A percentile compares a stretch with the other conserved stretches of the same genome.
phyloP scores from a whole-genome alignment of 148 eudicot species.

The Rhododendron simsii region DNA sequence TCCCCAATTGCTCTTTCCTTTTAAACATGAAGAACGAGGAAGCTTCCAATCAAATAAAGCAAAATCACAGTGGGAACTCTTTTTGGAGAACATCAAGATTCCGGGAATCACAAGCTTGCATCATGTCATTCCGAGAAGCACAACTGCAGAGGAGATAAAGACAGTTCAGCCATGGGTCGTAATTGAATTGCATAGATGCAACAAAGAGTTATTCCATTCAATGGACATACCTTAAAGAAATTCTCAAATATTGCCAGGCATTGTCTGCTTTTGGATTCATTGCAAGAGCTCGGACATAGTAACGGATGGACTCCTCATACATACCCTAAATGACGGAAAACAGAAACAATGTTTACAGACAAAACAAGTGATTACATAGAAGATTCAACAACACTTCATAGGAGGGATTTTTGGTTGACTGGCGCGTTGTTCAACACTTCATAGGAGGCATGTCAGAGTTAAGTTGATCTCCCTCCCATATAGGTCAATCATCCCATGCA shows the following conservation, averaged over 20 bases:
- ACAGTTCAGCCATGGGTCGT: not conserved
- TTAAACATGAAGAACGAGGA: too few species aligned
- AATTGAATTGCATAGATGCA: not conserved
- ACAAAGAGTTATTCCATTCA: not conserved
- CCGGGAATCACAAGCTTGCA: constrained; percentile 82
- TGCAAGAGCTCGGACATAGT: constrained; percentile 87
- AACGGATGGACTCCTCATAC: constrained; percentile 91
- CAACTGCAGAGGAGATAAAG: constrained; percentile 42
- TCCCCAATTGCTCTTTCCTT: not conserved
- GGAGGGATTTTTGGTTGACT: not conserved
- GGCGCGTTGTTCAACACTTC: not conserved
- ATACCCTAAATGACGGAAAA: constrained; percentile 53
- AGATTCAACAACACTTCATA: not conserved
- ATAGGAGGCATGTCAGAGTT: not conserved
- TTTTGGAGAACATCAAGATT: constrained; percentile 86
- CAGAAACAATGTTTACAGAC: not conserved
- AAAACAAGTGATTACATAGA: not conserved
- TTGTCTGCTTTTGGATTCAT: constrained; percentile 99
- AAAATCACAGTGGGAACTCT: constrained; percentile 74
- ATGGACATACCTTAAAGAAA: constrained; percentile 68
- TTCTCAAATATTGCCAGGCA: constrained; percentile 96
- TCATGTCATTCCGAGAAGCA: constrained; percentile 86
- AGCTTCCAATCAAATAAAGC: not conserved
- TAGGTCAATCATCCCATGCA: not conserved
- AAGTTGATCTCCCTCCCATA: not conserved